These are phyloP conservation scores for Coix lacrymajobi DNA, from an alignment of 176 grass and related monocot species.

Conservation along the genomic window DNA sequence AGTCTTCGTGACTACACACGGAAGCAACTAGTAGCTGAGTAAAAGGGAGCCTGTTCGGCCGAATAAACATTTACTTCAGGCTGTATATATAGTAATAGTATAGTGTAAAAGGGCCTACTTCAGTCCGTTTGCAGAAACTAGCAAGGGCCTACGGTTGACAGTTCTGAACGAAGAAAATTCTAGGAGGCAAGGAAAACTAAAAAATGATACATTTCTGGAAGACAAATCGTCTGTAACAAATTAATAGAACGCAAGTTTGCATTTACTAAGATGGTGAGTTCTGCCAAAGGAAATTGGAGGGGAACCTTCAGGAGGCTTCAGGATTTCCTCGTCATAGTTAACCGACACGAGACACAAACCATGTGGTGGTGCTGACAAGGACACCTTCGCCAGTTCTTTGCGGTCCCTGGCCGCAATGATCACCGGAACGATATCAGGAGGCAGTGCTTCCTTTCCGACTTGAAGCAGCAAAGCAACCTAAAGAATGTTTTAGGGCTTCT, in stretches of 20 bases:
- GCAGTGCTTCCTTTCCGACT: conserved; percentile 76
- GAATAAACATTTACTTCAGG: no score
- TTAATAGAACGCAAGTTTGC: conserved; percentile 87
- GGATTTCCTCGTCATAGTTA: conserved; percentile 69
- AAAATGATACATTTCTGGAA: background rate
- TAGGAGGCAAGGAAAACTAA: conserved; percentile 3
- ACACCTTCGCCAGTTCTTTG: conserved; percentile 76
- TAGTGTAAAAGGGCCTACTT: background rate
- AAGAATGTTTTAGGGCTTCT: no score
- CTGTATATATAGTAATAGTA: no score
- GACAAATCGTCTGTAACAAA: conserved; percentile 5
- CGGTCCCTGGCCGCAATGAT: conserved; percentile 66
- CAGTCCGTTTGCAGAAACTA: background rate
- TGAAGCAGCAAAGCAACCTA: conserved; percentile 91
- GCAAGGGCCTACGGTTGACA: background rate
- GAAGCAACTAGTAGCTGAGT: no score
- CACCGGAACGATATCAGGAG: conserved; percentile 55
- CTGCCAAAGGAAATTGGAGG: conserved; percentile 79
- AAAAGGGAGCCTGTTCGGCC: no score
- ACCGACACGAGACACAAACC: conserved; percentile 82
- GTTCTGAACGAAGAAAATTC: background rate
- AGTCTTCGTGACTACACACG: no score
- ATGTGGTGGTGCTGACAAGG: conserved; percentile 70
- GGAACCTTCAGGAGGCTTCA: conserved; percentile 59
- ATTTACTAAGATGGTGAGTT: conserved; percentile 63